These are phyloP conservation scores for Magnusiomyces tetraspermus DNA, from an alignment of 1,139 yeast genomes.

Conservation along the genomic window DNA sequence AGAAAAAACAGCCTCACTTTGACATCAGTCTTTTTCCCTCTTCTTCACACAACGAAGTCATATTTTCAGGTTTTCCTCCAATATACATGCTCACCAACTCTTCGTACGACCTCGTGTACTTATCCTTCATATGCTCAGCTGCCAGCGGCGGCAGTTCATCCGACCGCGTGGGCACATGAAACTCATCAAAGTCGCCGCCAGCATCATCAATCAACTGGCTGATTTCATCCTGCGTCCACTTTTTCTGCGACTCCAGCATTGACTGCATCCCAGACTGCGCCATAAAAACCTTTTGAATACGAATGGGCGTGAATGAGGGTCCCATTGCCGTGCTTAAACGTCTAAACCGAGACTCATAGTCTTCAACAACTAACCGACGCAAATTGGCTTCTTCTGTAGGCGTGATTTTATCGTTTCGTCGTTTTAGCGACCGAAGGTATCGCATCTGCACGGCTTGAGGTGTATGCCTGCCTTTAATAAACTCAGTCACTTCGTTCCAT, in stretches of 20 bases:
- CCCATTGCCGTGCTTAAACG: conserved; percentile 30
- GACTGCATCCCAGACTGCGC: conserved; percentile 10
- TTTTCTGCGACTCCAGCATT: conserved; percentile 6
- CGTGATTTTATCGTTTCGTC: conserved; percentile 31
- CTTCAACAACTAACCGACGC: conserved; percentile 27
- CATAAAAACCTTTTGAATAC: conserved; percentile 13
- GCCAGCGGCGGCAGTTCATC: conserved; percentile 13
- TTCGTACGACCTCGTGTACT: conserved; percentile 1
- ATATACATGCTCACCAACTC: conserved; percentile 11
- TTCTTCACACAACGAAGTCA: no score
- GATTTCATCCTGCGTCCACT: conserved; percentile 13
- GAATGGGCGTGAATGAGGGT: conserved; percentile 19
- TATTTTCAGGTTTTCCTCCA: conserved; percentile 4
- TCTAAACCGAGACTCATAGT: conserved; percentile 37
- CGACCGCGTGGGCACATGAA: conserved; percentile 9
- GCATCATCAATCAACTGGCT: conserved; percentile 12
- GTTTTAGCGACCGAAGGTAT: conserved; percentile 34
- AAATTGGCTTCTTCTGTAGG: conserved; percentile 29
- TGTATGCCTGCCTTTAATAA: conserved; percentile 31
- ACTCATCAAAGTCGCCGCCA: conserved; percentile 15
- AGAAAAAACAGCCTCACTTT: no score
- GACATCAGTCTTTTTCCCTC: no score
- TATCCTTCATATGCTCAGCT: conserved; percentile 11
- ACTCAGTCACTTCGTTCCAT: conserved; percentile 35
- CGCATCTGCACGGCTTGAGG: conserved; percentile 28